phyloP scores from a whole-genome alignment of 495 filamentous ascomycete species.

The Thermothielavioides terrestris region DNA sequence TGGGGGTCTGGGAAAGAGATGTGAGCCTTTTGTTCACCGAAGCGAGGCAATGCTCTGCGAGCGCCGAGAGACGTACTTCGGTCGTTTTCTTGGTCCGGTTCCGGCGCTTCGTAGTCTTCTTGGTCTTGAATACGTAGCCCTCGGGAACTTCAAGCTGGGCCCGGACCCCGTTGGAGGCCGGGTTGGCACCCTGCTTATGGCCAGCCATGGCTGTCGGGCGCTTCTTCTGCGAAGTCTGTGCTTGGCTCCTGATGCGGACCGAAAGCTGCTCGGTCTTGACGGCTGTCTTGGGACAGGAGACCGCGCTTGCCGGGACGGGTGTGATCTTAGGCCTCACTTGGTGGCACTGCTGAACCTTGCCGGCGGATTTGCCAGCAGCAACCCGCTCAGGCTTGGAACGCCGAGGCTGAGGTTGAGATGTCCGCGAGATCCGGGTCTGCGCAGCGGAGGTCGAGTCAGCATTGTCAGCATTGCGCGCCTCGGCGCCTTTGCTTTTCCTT shows the following conservation, averaged over 20 bases:
- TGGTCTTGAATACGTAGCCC: background rate
- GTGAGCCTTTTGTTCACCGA: background rate
- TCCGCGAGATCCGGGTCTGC: background rate
- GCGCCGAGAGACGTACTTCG: background rate
- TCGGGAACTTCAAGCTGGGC: slow-evolving; percentile 1
- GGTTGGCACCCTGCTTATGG: background rate
- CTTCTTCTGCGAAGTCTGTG: background rate
- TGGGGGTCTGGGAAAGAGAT: background rate
- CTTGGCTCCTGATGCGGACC: too few species aligned
- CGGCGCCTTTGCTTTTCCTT: background rate
- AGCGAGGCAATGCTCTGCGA: too few species aligned
- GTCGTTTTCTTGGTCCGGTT: background rate
- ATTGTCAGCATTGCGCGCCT: background rate
- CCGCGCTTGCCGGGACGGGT: too few species aligned
- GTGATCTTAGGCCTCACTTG: background rate
- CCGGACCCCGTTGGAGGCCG: background rate
- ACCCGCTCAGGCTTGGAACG: background rate
- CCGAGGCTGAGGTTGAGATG: background rate
- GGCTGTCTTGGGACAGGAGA: background rate
- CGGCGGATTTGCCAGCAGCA: background rate
- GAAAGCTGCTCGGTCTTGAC: background rate
- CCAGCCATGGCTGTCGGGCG: background rate
- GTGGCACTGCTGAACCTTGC: background rate
- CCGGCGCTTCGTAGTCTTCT: background rate
- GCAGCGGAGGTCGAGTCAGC: background rate